Conservation (phyloP, 192 early-diverging fungal genomes). For the Coemansia biformis region DNA sequence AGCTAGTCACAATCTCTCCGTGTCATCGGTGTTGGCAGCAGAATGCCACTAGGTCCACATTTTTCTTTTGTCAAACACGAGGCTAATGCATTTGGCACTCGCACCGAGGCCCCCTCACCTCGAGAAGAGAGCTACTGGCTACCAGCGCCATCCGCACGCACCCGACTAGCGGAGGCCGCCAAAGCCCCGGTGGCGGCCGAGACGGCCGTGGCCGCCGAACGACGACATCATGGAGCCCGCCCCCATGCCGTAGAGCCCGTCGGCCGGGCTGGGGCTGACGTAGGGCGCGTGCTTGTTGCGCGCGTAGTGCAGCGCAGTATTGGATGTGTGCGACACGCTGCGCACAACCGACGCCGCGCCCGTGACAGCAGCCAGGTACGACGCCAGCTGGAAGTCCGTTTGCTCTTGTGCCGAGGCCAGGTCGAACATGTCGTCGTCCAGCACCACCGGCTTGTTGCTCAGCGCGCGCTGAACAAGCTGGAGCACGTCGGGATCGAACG, state of each 20-base stretch:
- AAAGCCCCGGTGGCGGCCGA: slow-evolving; percentile 24
- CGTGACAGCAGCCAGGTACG: slow-evolving; percentile 30
- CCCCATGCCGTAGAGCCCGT: slow-evolving; percentile 30
- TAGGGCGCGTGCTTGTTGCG: slow-evolving; percentile 28
- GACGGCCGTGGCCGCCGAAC: slow-evolving; percentile 17
- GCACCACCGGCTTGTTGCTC: slow-evolving; percentile 37
- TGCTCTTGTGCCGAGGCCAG: slow-evolving; percentile 45
- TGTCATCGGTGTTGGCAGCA: too few relatives aligned
- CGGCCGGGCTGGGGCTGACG: slow-evolving; percentile 18
- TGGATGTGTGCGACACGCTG: slow-evolving; percentile 31
- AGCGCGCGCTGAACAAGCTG: slow-evolving; percentile 48
- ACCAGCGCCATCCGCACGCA: too few relatives aligned
- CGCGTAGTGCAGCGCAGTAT: slow-evolving; percentile 24
- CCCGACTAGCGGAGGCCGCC: slow-evolving; percentile 30
- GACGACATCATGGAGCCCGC: slow-evolving; percentile 21
- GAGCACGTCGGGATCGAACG: slow-evolving; percentile 44
- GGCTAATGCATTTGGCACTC: too few relatives aligned
- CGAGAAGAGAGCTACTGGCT: too few relatives aligned
- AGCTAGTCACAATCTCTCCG: too few relatives aligned
- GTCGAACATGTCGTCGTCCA: slow-evolving; percentile 33
- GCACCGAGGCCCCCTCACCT: too few relatives aligned
- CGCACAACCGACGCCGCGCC: slow-evolving; percentile 24
- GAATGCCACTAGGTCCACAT: too few relatives aligned
- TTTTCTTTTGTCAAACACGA: too few relatives aligned
- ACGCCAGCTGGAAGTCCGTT: slow-evolving; percentile 38